Base-by-base conservation (phyloP, 2,329 filamentous ascomycete genomes). In the Chaetomiaceae sp. region DNA sequence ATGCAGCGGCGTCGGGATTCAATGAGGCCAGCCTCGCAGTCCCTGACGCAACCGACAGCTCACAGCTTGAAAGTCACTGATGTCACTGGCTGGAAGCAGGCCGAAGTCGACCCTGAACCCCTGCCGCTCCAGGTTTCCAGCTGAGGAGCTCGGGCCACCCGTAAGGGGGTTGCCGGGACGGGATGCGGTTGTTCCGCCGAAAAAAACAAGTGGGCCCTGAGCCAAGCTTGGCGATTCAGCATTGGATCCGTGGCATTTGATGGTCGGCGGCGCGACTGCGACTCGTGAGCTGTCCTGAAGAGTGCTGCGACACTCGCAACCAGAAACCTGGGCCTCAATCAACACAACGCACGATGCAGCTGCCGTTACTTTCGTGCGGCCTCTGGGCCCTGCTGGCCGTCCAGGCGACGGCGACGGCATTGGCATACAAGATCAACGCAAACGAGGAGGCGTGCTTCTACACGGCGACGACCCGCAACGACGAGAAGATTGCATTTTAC, bases 361-460 rank as follows among this genome's bases (percentile, higher is more conserved):
- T 85, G 61, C 74, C 78, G 58, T 71, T 79, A 60, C 65, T 88
- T 57, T 73, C 83, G 50, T 76, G 81, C 63, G 83, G 86, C 75
- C 79, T 94, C 50, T 68, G 95, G 70, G 87, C 87, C 75, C 83
- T 80, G 66, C 72, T 89, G 60, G 74, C 84, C 53, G 85, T 87
- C 56, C 76, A 87, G 56, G 87, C 86, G 49, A 84, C 88, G 50
- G 91, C 90, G 34, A 99, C 94, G 4, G 91, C 94, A 37, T 80
- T 99, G 68, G 99, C 94, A 44, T 99, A 96, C 79, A 89, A 91
- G 74, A 80, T 99, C 43, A 75, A 80, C 48, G 88, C 94, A 47
- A 89, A 95, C 75, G 94, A 97, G 78, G 91, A 89, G 73, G 90
- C 94, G 56, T 99, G 94, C 78, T 99, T 99, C 82, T 96, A 88